Conservation (phyloP, 2,329 filamentous ascomycete species). For the Mycocentrospora acerina region DNA sequence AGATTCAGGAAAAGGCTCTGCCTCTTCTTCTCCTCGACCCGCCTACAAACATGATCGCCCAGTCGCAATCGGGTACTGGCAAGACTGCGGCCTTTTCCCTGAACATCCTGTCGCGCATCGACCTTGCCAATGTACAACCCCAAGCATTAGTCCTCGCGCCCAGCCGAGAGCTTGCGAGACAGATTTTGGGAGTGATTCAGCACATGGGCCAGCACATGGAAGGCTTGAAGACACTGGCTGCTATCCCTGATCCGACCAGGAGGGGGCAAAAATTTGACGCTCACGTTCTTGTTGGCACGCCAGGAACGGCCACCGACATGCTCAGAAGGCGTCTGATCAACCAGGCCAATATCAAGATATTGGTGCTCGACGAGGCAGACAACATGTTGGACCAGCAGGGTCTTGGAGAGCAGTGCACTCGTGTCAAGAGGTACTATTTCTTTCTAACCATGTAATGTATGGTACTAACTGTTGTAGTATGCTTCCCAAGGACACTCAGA, state of each 20-base stretch:
- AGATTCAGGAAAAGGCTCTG: slow-evolving; percentile 94
- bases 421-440: slow-evolving; percentile 67
- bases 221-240: slow-evolving; percentile 73
- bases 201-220: slow-evolving; percentile 83
- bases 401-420: slow-evolving; percentile 89
- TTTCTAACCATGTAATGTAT: background rate
- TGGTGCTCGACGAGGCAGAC: slow-evolving; percentile 95
- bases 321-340: slow-evolving; percentile 77
- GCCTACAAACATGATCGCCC: slow-evolving; percentile 91
- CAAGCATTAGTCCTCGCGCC: slow-evolving; percentile 90
- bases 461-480: slow-evolving; percentile 56
- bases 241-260: slow-evolving; percentile 74
- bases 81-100: slow-evolving; percentile 97
- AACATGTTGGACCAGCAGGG: slow-evolving; percentile 98
- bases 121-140: slow-evolving; percentile 69
- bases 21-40: slow-evolving; percentile 85
- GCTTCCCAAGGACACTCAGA: slow-evolving; percentile 74
- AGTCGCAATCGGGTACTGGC: slow-evolving; percentile 98
- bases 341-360: slow-evolving; percentile 68
- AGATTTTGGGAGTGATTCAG: slow-evolving; percentile 84
- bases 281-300: slow-evolving; percentile 87
- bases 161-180: slow-evolving; percentile 89
- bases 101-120: slow-evolving; percentile 84
- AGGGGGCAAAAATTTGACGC: slow-evolving; percentile 70
- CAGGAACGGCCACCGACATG: slow-evolving; percentile 87